phyloP scores from a whole-genome alignment of 2,329 filamentous ascomycete genomes.

The Ophiocordyceps camponoti-rufipedis region DNA sequence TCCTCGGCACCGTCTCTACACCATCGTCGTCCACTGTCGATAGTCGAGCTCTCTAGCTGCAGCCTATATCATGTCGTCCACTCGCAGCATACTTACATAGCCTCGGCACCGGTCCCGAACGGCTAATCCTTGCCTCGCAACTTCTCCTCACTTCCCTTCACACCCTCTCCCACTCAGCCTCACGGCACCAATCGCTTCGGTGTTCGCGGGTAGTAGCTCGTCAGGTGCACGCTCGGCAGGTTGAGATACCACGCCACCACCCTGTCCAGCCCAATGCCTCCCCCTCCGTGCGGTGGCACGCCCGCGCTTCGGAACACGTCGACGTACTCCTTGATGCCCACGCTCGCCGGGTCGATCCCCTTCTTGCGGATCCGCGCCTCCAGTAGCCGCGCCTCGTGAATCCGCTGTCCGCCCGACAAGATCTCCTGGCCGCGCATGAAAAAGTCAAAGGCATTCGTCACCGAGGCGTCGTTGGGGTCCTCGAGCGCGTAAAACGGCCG shows the following conservation, averaged over 20 bases:
- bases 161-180: background rate
- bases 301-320: slow-evolving; percentile 65
- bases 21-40: no score
- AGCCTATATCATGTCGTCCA: no score
- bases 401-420: slow-evolving; percentile 78
- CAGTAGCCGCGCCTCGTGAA: slow-evolving; percentile 61
- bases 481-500: slow-evolving; percentile 88
- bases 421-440: slow-evolving; percentile 91
- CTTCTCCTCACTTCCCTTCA: no score
- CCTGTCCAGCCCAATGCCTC: slow-evolving; percentile 77
- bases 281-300: slow-evolving; percentile 78
- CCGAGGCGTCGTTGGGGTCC: slow-evolving; percentile 12
- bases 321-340: slow-evolving; percentile 78
- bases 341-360: slow-evolving; percentile 59
- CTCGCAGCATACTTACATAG: no score
- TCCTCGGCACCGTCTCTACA: no score
- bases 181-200: slow-evolving; percentile 39
- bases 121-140: no score
- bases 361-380: slow-evolving; percentile 60
- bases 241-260: slow-evolving; percentile 52
- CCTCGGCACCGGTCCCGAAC: no score
- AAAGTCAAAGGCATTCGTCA: slow-evolving; percentile 4
- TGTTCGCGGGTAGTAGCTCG: slow-evolving; percentile 39
- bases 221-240: slow-evolving; percentile 39
- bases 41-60: no score